phyloP scores from a whole-genome alignment of 305 asterid species.

The Salvia sclarea region DNA sequence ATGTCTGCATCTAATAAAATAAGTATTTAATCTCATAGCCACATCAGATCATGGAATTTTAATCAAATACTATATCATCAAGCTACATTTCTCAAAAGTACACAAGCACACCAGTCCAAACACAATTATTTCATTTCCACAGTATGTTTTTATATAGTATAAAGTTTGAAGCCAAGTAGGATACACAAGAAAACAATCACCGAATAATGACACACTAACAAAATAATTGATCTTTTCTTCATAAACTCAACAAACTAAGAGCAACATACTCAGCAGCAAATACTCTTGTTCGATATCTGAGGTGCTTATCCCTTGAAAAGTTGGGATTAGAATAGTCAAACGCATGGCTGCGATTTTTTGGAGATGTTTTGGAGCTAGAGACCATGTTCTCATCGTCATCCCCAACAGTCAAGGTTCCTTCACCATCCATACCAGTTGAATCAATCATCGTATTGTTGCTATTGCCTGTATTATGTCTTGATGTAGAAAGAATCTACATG shows the following conservation, averaged over 20 bases:
- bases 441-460: slow-evolving; percentile 49
- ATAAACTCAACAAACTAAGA: slow-evolving; percentile 28
- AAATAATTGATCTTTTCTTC: slow-evolving; percentile 14
- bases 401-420: slow-evolving; percentile 49
- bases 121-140: slow-evolving; percentile 11
- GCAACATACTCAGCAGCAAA: slow-evolving; percentile 97
- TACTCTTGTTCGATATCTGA: slow-evolving; percentile 95
- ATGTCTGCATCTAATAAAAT: slow-evolving; percentile 20
- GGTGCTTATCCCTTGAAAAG: slow-evolving; percentile 81
- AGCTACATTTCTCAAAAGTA: slow-evolving; percentile 23
- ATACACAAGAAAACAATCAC: slow-evolving; percentile 17
- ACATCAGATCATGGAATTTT: slow-evolving; percentile 1
- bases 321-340: slow-evolving; percentile 54
- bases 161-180: slow-evolving; percentile 23
- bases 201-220: slow-evolving; percentile 12
- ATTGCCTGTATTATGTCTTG: slow-evolving; percentile 54
- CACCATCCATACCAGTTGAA: slow-evolving; percentile 65
- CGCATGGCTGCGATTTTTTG: slow-evolving; percentile 38
- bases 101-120: slow-evolving; percentile 20
- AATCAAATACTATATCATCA: slow-evolving; percentile 17
- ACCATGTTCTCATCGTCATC: slow-evolving; percentile 97
- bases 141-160: slow-evolving; percentile 23
- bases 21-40: slow-evolving; percentile 14
- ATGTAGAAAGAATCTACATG: slow-evolving; percentile 79
- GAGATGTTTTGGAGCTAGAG: slow-evolving; percentile 57